These are phyloP conservation scores for Silybum marianum DNA, from an alignment of 129 eudicot species.

Conservation along the genomic window DNA sequence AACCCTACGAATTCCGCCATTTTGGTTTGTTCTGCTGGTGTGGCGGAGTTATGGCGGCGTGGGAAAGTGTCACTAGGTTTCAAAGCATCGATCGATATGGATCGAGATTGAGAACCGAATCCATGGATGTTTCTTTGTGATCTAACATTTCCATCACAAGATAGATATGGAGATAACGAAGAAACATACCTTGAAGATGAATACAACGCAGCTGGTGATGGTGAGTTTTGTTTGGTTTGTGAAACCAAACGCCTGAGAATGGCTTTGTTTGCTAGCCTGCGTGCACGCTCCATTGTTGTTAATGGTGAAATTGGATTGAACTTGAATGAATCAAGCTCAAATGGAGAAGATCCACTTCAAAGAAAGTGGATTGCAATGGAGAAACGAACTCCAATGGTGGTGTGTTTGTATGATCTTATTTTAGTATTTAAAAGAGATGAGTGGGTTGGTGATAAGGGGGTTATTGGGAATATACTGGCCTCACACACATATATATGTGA, in stretches of 20 bases:
- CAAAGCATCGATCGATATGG: conserved; percentile 71
- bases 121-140: background rate
- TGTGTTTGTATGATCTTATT: conserved; percentile 20
- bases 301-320: background rate
- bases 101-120: conserved; percentile 43
- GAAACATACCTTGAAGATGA: conserved; percentile 65
- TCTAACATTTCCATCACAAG: conserved; percentile 17
- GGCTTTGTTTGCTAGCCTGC: conserved; percentile 64
- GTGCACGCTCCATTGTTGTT: conserved; percentile 74
- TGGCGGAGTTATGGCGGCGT: conserved; percentile 90
- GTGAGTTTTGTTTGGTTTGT: conserved; percentile 48
- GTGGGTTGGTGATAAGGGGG: conserved; percentile 61
- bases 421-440: conserved; percentile 21
- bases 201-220: conserved; percentile 33
- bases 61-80: conserved; percentile 90
- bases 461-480: conserved; percentile 29
- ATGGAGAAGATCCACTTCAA: background rate
- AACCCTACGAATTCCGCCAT: conserved; percentile 81
- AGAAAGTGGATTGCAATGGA: background rate
- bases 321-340: conserved; percentile 5
- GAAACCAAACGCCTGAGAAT: conserved; percentile 61
- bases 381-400: conserved; percentile 16
- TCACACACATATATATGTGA: conserved; percentile 1
- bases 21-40: conserved; percentile 65
- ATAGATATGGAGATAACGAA: conserved; percentile 39